These are phyloP conservation scores for Rhizopogon sp. DNA, from an alignment of 768 basidiomycete genomes.

Conservation along the genomic window DNA sequence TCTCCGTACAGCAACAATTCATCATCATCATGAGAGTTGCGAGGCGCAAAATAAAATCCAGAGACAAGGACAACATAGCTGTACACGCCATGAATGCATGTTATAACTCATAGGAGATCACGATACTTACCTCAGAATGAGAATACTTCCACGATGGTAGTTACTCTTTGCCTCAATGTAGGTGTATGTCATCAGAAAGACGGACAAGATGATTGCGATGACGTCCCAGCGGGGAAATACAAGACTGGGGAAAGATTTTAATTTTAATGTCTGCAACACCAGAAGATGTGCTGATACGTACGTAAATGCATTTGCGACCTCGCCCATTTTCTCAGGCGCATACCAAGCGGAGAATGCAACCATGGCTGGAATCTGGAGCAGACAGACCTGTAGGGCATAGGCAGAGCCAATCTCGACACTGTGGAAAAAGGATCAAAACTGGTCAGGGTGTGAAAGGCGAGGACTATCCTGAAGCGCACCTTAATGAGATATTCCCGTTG, in stretches of 20 bases:
- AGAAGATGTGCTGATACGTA: conserved; percentile 36
- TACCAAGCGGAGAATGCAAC: conserved; percentile 98
- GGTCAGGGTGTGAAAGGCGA: not conserved
- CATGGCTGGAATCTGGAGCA: conserved; percentile 98
- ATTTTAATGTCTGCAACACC: not conserved
- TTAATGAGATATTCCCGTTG: conserved; percentile 94
- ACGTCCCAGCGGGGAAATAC: conserved; percentile 99
- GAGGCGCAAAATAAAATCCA: conserved; percentile 90
- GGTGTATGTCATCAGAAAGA: conserved; percentile 97
- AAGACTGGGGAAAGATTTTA: conserved; percentile 45
- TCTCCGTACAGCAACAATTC: conserved; percentile 7
- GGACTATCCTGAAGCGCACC: conserved; percentile 42
- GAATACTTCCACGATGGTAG: conserved; percentile 94
- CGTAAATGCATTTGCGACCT: conserved; percentile 90
- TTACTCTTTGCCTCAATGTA: conserved; percentile 99
- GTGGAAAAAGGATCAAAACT: conserved; percentile 3
- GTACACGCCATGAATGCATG: conserved; percentile 3
- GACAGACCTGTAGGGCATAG: conserved; percentile 96
- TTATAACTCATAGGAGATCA: no score
- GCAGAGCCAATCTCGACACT: conserved; percentile 99
- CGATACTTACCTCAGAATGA: conserved; percentile 73
- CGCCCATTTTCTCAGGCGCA: conserved; percentile 79
- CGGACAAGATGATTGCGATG: conserved; percentile 87
- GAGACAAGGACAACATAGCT: conserved; percentile 89
- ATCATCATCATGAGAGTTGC: conserved; percentile 16